Conservation (phyloP, 305 asterid genomes). For the Plantago rigida region DNA sequence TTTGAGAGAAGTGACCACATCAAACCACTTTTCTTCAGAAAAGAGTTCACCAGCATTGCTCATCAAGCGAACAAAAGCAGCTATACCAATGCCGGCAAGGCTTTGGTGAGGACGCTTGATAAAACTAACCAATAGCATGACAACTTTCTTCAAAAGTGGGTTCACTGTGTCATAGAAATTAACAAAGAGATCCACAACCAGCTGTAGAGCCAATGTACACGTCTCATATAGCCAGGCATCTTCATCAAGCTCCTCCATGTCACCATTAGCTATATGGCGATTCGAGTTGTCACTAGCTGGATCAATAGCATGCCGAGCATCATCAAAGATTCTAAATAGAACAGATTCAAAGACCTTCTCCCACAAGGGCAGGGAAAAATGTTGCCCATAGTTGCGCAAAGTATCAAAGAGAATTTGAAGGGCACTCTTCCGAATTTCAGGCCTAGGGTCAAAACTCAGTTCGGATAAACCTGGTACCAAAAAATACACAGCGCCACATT, state of each 20-base stretch:
- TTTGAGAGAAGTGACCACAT: conserved; percentile 79
- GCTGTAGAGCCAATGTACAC: conserved; percentile 92
- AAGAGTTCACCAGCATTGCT: conserved; percentile 90
- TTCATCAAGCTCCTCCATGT: conserved; percentile 65
- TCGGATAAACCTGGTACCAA: conserved; percentile 74
- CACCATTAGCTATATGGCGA: conserved; percentile 46
- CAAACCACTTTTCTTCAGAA: conserved; percentile 87
- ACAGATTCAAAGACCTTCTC: conserved; percentile 96
- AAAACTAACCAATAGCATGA: conserved; percentile 72
- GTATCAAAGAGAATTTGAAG: conserved; percentile 91
- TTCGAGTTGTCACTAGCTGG: conserved; percentile 62
- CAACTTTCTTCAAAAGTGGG: conserved; percentile 83
- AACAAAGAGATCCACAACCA: conserved; percentile 93
- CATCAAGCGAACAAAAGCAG: conserved; percentile 96
- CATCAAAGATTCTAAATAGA: conserved; percentile 87
- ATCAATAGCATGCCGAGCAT: conserved; percentile 81
- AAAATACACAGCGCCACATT: conserved; percentile 22
- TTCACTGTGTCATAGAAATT: conserved; percentile 85
- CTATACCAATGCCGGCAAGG: conserved; percentile 95
- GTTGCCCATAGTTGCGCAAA: conserved; percentile 86
- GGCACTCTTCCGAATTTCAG: conserved; percentile 90
- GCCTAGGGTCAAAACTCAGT: conserved; percentile 93
- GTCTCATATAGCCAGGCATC: conserved; percentile 99
- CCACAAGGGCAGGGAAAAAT: conserved; percentile 87
- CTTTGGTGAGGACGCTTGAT: conserved; percentile 97